These are phyloP conservation scores for Colletotrichum viniferum DNA, from an alignment of 2,329 filamentous ascomycete genomes.

Conservation along the genomic window DNA sequence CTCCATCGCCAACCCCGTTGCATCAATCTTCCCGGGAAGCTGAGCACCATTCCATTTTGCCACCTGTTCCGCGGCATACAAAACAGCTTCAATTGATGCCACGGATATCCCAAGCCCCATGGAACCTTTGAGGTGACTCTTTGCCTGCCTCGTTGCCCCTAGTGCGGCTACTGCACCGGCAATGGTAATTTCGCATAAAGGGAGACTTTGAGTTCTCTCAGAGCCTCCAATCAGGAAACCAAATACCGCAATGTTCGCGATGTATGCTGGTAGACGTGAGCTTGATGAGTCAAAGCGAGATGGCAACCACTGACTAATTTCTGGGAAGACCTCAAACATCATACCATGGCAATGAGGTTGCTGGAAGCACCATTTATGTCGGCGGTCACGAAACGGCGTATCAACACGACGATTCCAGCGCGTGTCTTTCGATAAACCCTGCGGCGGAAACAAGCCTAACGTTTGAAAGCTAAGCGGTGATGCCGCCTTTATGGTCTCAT, in stretches of 20 bases:
- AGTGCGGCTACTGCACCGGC: not conserved
- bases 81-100: not conserved
- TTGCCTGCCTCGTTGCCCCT: not conserved
- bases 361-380: not conserved
- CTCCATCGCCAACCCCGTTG: accelerated
- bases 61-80: not conserved
- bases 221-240: not conserved
- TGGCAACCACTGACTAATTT: not conserved
- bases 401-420: not conserved
- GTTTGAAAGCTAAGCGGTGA: accelerated
- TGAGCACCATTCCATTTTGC: not conserved
- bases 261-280: not conserved
- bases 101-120: not conserved
- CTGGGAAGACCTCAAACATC: not conserved
- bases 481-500: accelerated
- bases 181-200: not conserved
- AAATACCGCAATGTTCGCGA: not conserved
- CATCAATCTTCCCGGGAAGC: not conserved
- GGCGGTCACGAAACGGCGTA: not conserved
- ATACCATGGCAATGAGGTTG: not conserved
- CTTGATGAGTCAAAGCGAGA: not conserved
- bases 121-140: not conserved
- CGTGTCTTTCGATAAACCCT: not conserved
- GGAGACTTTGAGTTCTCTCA: not conserved
- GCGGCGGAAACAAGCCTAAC: accelerated